phyloP scores from a whole-genome alignment of 2,329 filamentous ascomycete species.

The Phialemoniopsis sp. region DNA sequence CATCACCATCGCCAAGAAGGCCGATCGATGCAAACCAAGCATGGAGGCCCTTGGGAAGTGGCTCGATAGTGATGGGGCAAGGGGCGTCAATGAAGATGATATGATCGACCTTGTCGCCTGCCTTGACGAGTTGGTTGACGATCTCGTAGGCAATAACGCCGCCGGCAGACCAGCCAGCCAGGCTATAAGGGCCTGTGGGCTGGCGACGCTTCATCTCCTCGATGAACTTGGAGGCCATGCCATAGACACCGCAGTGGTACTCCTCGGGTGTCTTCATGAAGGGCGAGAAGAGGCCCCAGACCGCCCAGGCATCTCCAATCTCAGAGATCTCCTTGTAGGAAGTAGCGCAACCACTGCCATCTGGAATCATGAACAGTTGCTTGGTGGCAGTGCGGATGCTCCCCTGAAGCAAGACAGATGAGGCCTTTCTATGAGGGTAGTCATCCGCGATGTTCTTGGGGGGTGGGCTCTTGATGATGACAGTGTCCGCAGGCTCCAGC shows the following conservation, averaged over 20 bases:
- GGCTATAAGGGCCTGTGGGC: slow-evolving; percentile 61
- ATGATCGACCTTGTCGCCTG: slow-evolving; percentile 52
- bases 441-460: slow-evolving; percentile 32
- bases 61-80: slow-evolving; percentile 64
- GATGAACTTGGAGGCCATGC: slow-evolving; percentile 61
- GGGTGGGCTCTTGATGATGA: slow-evolving; percentile 38
- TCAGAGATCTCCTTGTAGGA: slow-evolving; percentile 61
- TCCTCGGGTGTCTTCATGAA: slow-evolving; percentile 67
- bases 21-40: slow-evolving; percentile 71
- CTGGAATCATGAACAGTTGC: slow-evolving; percentile 50
- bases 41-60: slow-evolving; percentile 59
- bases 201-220: slow-evolving; percentile 69
- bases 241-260: slow-evolving; percentile 61
- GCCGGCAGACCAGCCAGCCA: slow-evolving; percentile 74
- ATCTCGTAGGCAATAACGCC: slow-evolving; percentile 70
- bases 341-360: slow-evolving; percentile 58
- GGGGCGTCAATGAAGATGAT: slow-evolving; percentile 65
- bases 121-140: slow-evolving; percentile 53
- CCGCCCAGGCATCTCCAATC: slow-evolving; percentile 37
- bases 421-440: slow-evolving; percentile 47
- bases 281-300: slow-evolving; percentile 61
- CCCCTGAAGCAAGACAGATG: slow-evolving; percentile 43
- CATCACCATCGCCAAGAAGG: slow-evolving; percentile 60
- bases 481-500: slow-evolving; percentile 22
- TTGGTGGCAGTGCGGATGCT: slow-evolving; percentile 41